A percentile compares a stretch with the other conserved stretches of the same genome.
Conservation (phyloP, 305 asterid species). For the Solanum hybrid region DNA sequence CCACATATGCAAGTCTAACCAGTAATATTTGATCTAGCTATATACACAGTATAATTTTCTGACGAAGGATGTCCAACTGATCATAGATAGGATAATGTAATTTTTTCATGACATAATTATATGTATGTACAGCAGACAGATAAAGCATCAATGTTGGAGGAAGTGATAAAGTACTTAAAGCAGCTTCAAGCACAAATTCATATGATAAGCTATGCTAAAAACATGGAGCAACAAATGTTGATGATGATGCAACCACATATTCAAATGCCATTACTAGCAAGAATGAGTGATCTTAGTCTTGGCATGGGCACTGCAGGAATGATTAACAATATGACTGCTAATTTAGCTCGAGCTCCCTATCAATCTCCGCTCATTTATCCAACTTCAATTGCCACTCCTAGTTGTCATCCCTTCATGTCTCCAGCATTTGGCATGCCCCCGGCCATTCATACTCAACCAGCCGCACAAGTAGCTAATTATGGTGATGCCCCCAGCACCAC, state of each 20-base stretch:
- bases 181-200: slow-evolving; percentile 61
- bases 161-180: slow-evolving; percentile 60
- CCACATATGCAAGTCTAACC: not conserved
- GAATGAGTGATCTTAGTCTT: slow-evolving; percentile 23
- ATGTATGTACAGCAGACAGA: slow-evolving; percentile 48
- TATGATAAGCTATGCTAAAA: slow-evolving; percentile 40
- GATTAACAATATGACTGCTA: slow-evolving; percentile 22
- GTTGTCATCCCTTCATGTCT: slow-evolving; percentile 22
- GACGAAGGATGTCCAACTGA: not conserved
- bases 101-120: not conserved
- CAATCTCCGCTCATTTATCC: not conserved
- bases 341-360: slow-evolving; percentile 11
- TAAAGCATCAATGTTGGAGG: slow-evolving; percentile 76
- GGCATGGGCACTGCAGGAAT: slow-evolving; percentile 14
- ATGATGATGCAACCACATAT: slow-evolving; percentile 51
- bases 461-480: not conserved
- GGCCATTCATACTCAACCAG: not conserved
- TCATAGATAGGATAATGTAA: not conserved
- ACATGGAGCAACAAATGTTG: slow-evolving; percentile 30
- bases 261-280: slow-evolving; percentile 50
- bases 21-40: not conserved
- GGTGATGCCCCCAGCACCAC: not conserved
- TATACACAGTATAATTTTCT: not conserved
- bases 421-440: slow-evolving; percentile 26
- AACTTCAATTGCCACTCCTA: slow-evolving; percentile 12